Evolutionary conservation across 148 eudicot species (phyloP), one percentile per base, ranked within the genome.

Genomic region (Cornus florida): DNA sequence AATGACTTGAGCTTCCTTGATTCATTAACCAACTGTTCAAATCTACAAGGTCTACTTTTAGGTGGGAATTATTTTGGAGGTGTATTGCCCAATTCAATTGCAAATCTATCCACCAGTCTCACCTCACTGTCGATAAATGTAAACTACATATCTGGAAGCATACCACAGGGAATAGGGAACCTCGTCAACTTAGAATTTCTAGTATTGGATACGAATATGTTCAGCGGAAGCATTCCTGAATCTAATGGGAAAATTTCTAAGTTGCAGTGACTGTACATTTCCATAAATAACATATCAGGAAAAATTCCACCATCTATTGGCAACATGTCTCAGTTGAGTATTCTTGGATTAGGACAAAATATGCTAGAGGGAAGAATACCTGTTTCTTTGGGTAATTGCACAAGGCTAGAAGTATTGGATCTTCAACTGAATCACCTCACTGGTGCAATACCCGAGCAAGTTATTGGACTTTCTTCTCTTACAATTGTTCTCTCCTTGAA

Each of bases 361-460:
- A 38, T 46, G 72, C 62, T 82, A 7, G 35, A 53, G 3, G 81
- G 84, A 39, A 68, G 73, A 2, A 31, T 82, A 35, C 84, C 84
- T n/a, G n/a, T 10, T 8, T 57, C 78, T 35, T 38, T 82, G 2
- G 81, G 81, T 4, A 78, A 82, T 23, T 56, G 33, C 70, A 66
- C n/a, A 13, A 71, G 57, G 3, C 24, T 72, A 23, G 72, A 24
- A 66, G 28, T 7, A 22, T 43, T 78, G 20, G 16, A 38, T 46
- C 75, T 82, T 33, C 57, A 23, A 9, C 14, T 24, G 39, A 82
- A 82, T 69, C 38, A 33, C 19, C 14, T 82, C 13, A 67, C 39
- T 11, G 43, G 69, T 33, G 50, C 38, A 22, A 60, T 74, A 31
- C 76, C 76, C 9, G 62, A 24, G n/a, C 22, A 32, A 17, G 4